Base-by-base conservation (phyloP, 768 basidiomycete species). In the Hydnum rufescens region DNA sequence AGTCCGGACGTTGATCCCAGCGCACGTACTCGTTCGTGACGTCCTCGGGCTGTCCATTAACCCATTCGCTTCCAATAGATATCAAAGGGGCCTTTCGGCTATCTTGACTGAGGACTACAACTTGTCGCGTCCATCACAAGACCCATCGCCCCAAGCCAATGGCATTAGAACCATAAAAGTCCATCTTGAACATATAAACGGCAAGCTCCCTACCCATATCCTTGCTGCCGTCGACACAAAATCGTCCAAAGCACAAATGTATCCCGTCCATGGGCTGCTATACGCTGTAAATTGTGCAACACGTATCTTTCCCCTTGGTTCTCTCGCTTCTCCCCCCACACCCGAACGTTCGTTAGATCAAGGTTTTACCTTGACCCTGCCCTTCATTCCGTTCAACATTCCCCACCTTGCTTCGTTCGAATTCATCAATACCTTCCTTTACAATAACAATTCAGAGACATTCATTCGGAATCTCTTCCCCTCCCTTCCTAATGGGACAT, bases 321-420 rank as follows among this genome's bases (percentile, higher is more conserved):
- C 36, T 13, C 22, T 39, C 13, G 36, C 53, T 2, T 54, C 56
- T 3, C 39, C 22, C 5, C 34, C 53, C 22, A 43, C 46, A 23
- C 4, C 32, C 5, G 22, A 42, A 4, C 18, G 3, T 2, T 16
- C 47, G 26, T 31, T 34, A 30, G 4, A 53, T 16, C 48, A 49
- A 5, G 19, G 19, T 16, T 16, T 58, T 19, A 47, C 50, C 42
- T 42, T 60, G 49, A 61, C 57, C 13, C 58, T 87, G 3, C 83
- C 85, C 22, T 74, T 87, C 18, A 68, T 85, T 8, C 78, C 77
- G 2, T 64, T 88, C 58, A 69, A 74, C 39, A 69, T 88, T 8
- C 84, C 85, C 2, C 78, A 80, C 1, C 75, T 81, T 0, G 71
- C 73, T 2, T 75, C 81, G 0, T 86, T 85, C 65, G 65, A 74